A percentile compares a stretch with the other conserved stretches of the same genome.
Evolutionary conservation across 805 yeast species (phyloP).

Genomic region (Sporopachydermia quercuum): DNA sequence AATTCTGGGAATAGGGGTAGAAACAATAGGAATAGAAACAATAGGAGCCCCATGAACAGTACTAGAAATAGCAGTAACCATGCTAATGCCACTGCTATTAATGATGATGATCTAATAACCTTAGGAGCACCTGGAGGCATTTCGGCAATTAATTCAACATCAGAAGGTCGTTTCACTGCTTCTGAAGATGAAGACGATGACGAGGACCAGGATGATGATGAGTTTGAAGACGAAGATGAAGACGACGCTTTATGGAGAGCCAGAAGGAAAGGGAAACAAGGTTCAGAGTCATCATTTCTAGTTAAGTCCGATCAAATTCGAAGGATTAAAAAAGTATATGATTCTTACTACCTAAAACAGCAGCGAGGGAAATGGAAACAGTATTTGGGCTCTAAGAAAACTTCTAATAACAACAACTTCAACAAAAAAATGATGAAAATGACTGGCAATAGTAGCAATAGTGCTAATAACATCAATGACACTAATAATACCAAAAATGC

Average conservation of each 20-base stretch:
- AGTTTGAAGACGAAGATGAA: neutral
- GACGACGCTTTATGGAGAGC: neutral
- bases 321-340: slow-evolving; percentile 3
- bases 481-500: neutral
- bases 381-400: too few species aligned
- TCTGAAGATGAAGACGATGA: neutral
- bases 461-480: too few species aligned
- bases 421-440: too few species aligned
- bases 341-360: neutral
- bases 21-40: too few species aligned
- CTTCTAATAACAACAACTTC: too few species aligned
- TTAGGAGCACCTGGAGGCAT: neutral
- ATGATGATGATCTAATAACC: too few species aligned
- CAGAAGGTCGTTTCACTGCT: neutral
- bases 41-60: too few species aligned
- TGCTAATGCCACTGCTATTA: too few species aligned
- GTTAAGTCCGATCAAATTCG: neutral
- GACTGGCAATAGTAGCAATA: too few species aligned
- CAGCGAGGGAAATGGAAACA: neutral
- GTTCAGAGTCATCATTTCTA: neutral
- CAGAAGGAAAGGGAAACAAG: neutral
- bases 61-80: too few species aligned
- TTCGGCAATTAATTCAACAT: neutral
- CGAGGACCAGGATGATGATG: too few species aligned
- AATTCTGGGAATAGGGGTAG: too few species aligned